Percentiles rank a stretch among this genome's conserved stretches.
phyloP scores from a whole-genome alignment of 345 rosid genomes.

The Brassica rapa region DNA sequence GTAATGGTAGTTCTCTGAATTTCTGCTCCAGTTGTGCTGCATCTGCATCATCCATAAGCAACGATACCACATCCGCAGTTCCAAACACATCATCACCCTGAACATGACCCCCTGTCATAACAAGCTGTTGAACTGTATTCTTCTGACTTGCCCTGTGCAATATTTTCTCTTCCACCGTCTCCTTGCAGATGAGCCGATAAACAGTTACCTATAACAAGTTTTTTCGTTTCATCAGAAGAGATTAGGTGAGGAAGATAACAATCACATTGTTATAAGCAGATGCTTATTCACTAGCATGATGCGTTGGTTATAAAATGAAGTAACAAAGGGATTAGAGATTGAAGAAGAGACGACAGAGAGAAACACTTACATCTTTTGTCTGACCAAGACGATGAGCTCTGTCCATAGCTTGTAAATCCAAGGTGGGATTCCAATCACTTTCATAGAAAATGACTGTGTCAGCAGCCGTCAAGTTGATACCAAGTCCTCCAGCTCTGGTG shows the following conservation, averaged over 20 bases:
- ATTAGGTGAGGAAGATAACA: not conserved
- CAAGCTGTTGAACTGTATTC: slow-evolving; percentile 97
- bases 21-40: slow-evolving; percentile 88
- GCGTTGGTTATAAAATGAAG: not conserved
- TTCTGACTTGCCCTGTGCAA: slow-evolving; percentile 98
- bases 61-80: slow-evolving; percentile 96
- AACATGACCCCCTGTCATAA: slow-evolving; percentile 99
- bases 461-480: slow-evolving; percentile 99
- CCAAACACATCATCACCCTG: slow-evolving; percentile 95
- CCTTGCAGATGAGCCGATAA: slow-evolving; percentile 97
- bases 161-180: slow-evolving; percentile 98
- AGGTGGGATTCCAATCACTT: slow-evolving; percentile 99
- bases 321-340: not conserved
- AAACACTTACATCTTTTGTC: slow-evolving; percentile 91
- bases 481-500: slow-evolving; percentile 99
- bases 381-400: slow-evolving; percentile 99
- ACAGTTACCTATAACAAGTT: slow-evolving; percentile 74
- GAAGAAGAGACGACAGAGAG: not conserved
- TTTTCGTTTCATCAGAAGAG: slow-evolving; percentile 1
- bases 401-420: slow-evolving; percentile 99
- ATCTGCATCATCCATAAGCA: slow-evolving; percentile 84
- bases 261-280: not conserved
- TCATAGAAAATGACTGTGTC: slow-evolving; percentile 99
- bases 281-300: slow-evolving; percentile 12
- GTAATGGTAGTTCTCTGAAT: slow-evolving; percentile 70